These are phyloP conservation scores for Catharanthus roseus DNA, from an alignment of 257 asterid species.

Conservation along the genomic window DNA sequence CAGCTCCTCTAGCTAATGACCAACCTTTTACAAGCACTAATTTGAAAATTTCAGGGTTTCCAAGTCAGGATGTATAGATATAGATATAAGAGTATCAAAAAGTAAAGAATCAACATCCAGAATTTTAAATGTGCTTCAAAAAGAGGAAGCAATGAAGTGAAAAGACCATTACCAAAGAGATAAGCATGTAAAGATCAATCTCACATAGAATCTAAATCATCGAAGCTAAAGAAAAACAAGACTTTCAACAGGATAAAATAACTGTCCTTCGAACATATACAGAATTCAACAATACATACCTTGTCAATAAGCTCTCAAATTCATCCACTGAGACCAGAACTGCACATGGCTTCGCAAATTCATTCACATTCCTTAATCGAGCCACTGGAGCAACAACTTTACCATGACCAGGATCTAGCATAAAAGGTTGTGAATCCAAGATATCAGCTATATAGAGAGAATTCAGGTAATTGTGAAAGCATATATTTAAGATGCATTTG, in stretches of 20 bases:
- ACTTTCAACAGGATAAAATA: not conserved
- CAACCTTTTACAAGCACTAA: not conserved
- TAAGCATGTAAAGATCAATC: not conserved
- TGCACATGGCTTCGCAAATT: slow-evolving; percentile 54
- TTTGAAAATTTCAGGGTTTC: not conserved
- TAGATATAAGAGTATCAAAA: not conserved
- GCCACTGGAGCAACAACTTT: slow-evolving; percentile 80
- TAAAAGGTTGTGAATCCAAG: slow-evolving; percentile 25
- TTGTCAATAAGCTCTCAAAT: slow-evolving; percentile 62
- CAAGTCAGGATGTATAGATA: not conserved
- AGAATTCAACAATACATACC: slow-evolving; percentile 37
- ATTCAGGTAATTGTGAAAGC: slow-evolving; percentile 2
- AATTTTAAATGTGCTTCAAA: not conserved
- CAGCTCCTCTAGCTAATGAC: not conserved
- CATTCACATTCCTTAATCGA: slow-evolving; percentile 42
- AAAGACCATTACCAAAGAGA: not conserved
- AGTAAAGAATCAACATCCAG: not conserved
- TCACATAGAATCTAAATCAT: not conserved
- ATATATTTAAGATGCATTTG: slow-evolving; percentile 30
- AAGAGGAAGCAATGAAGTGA: not conserved
- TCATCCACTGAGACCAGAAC: slow-evolving; percentile 65
- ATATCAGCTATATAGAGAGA: slow-evolving; percentile 8
- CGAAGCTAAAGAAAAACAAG: not conserved
- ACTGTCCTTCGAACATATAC: slow-evolving; percentile 3
- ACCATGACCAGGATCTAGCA: slow-evolving; percentile 80